Base-by-base conservation (phyloP, 306 rosid species). In the Hippophae gyantsensis region DNA sequence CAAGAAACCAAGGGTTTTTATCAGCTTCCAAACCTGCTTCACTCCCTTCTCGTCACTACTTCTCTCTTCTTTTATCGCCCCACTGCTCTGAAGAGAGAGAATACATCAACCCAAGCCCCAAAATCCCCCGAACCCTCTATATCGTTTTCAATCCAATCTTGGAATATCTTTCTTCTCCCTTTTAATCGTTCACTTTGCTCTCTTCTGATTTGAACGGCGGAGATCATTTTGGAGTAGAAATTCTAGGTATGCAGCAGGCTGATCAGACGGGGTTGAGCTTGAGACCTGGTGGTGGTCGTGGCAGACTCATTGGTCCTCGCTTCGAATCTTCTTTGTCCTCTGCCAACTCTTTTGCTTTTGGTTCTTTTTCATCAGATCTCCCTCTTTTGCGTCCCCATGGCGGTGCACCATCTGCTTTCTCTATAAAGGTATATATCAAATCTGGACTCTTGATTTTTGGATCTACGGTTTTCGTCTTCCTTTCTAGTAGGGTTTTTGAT, bases 301-400 rank as follows among this genome's bases (percentile, higher is more conserved):
- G 48, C 48, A 45, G 11, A 45, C 7, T 6, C 48, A 2, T 45
- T 45, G 48, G 48, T 45, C 48, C 48, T 45, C 48, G 48, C 48
- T 45, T 45, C 8, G 48, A 45, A 45, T 10, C 48, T 45, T 45
- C 48, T 45, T 45, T 80, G 2, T 48, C 78, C 0, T 50, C 85
- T 5, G 75, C 89, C n/a, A 58, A 87, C 38, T 64, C 84, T 40
- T 76, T 83, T 43, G 65, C 87, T 52, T 81, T 87, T 10, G 93
- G 89, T 52, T 84, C 94, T 3, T 67, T 82, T 49, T 70, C 95
- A 14, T 61, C 97, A 56, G 94, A 88, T 88, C 88, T 79, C 53
- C 69, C 85, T 26, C 63, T 77, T 47, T 58, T 79, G 10, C 89
- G 86, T 43, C 70, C 87, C 13, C 86, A 87, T 81, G 89, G 73